Base-by-base conservation (phyloP, 306 rosid species). In the Begonia loranthoides region DNA sequence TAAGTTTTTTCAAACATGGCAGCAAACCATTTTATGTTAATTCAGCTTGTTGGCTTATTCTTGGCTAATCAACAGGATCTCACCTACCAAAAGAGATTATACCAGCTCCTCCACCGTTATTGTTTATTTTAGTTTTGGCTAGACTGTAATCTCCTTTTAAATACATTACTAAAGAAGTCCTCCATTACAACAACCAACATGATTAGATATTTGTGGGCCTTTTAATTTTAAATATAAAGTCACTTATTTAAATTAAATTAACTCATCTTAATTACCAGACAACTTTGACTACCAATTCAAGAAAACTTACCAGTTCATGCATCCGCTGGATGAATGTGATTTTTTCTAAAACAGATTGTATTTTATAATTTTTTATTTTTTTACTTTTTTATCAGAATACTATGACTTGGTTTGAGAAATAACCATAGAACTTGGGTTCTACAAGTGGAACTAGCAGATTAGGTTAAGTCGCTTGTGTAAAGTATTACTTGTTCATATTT, bases 181-280 rank as follows among this genome's bases (percentile, higher is more conserved):
- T 74, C 75, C 81, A 68, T 75, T 72, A 69, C 76, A 82, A 82
- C 86, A 70, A 77, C 88, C 86, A 79, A 61, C 86, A 82, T 40
- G 95, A 87, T 87, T 79, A 75, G 81, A 77, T 74, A n/a, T 43
- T 58, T 66, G 80, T 79, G 88, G 81, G 77, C 88, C 87, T 67
- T 71, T 22, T 51, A 58, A 4, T 52, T 64, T 48, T 48, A 51
- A 15, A 52, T 45, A 54, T 61, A 69, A 62, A 68, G 72, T 62
- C 70, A 72, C 72, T 67, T 28, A 28, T 4, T 28, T 28, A 4
- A 5, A 28, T 24, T 24, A 6, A 6, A 24, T 28, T 28, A 28
- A 28, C 36, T 28, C 36, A 4, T 6, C 2, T 24, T 24, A 24
- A 24, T 50, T 57, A 34, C 41, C n/a, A 43, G 2, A 43, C 46